Base-by-base conservation (phyloP, 225 moss, liverwort and hornwort species). In the Ulota crispa region DNA sequence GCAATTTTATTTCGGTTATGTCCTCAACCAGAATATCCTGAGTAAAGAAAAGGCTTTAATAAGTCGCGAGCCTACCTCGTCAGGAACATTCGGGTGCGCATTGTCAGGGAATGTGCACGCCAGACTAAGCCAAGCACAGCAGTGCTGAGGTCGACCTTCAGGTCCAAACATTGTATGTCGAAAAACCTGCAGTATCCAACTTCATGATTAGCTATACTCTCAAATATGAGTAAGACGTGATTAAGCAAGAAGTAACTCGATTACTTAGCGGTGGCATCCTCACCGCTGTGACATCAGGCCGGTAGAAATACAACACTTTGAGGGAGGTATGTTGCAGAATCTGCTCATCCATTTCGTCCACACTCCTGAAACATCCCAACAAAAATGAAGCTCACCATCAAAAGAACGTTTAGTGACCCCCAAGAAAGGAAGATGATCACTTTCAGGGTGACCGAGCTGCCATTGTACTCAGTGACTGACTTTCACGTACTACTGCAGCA, bases 121-220 rank as follows among this genome's bases (percentile, higher is more conserved):
- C 42, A 99, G 83, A 24, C 94, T 90, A 18, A 99, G 89, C 99
- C 99, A 99, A 63, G 99, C 94, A 85, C 99, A 99, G 87, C 99
- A 99, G 70, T 99, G 99, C 79, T 99, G 99, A 23, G 99, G 99
- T 70, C 99, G 87, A 59, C 99, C 99, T 83, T 99, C 99, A 53
- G 99, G 94, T 77, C 99, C 99, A 88, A 96, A 99, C 99, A 99
- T 99, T 14, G 99, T 99, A 77, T 99, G 99, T 67, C 94, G 93
- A 36, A 96, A 99, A 68, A 95, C 93, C 93, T 93, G 87, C 42
- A 54, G 4, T 21, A 70, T 6, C 16, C 68, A 75, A 39, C 16
- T 30, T 80, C 57, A 56, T n/a, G 15, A 70, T 64, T 59, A 83
- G 73, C 36, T 71, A 45, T 13, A 7, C 26, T 42, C 36, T 79